Percentiles rank a stretch among this genome's conserved stretches.
These are phyloP conservation scores for Saitoella complicata DNA, from an alignment of 805 yeast genomes.

Conservation along the genomic window DNA sequence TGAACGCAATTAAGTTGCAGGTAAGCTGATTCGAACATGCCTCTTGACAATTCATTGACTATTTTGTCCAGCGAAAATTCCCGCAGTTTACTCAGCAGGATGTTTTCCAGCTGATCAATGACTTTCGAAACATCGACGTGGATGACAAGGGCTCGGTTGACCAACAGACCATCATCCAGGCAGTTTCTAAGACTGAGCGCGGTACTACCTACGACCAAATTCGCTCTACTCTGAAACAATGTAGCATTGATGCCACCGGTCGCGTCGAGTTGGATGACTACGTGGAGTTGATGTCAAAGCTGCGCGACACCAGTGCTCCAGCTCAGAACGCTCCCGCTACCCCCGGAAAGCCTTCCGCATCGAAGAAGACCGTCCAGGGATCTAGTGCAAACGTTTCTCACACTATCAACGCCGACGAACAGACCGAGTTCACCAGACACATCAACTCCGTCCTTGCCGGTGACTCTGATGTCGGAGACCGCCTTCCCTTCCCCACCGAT, in stretches of 20 bases:
- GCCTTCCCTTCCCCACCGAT: conserved; percentile 85
- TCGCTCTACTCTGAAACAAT: conserved; percentile 81
- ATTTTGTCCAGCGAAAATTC: conserved; percentile 47
- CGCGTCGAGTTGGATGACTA: conserved; percentile 92
- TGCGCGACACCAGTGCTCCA: conserved; percentile 22
- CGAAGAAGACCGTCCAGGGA: conserved; percentile 48
- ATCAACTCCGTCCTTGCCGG: conserved; percentile 84
- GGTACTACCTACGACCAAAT: conserved; percentile 73
- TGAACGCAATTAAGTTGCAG: conserved; percentile 52
- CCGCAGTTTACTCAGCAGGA: conserved; percentile 79
- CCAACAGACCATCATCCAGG: conserved; percentile 74
- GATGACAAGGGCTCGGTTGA: conserved; percentile 93
- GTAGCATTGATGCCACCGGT: conserved; percentile 90
- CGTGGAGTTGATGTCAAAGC: conserved; percentile 44
- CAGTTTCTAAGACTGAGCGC: conserved; percentile 61
- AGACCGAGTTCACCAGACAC: conserved; percentile 89
- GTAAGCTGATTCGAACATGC: conserved; percentile 22
- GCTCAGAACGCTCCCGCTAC: neutral
- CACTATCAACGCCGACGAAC: conserved; percentile 92
- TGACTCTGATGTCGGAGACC: conserved; percentile 64
- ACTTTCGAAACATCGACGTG: conserved; percentile 67
- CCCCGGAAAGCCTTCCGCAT: neutral
- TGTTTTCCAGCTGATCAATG: conserved; percentile 67
- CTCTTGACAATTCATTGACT: neutral
- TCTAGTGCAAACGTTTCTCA: conserved; percentile 85